phyloP scores from a whole-genome alignment of 176 grass and related monocot genomes.

The Coix lacrymajobi region DNA sequence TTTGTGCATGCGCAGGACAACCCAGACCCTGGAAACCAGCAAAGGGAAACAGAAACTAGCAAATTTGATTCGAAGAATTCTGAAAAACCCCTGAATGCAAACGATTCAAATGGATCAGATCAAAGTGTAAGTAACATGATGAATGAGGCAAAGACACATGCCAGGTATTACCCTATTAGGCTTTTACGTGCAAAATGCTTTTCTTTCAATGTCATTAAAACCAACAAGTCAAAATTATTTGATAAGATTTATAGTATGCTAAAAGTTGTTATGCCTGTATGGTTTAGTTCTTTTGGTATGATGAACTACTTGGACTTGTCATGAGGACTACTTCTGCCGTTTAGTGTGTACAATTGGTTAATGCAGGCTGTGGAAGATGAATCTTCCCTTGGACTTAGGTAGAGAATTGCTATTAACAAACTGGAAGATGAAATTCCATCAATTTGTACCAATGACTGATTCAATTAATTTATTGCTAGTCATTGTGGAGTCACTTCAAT shows the following conservation, averaged over 20 bases:
- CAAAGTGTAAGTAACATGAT: constrained; percentile 22
- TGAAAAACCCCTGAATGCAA: constrained; percentile 17
- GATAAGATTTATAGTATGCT: background rate
- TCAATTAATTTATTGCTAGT: background rate
- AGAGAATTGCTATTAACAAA: background rate
- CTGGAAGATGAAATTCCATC: background rate
- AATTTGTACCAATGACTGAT: background rate
- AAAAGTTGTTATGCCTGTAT: background rate
- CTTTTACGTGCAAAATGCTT: background rate
- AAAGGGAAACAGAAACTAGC: constrained; percentile 13
- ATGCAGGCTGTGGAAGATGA: no score
- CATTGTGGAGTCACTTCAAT: background rate
- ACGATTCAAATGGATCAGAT: constrained; percentile 19
- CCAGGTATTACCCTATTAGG: constrained; percentile 46
- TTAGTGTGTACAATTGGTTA: no score
- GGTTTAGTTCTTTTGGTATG: constrained; percentile 9
- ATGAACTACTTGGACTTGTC: background rate
- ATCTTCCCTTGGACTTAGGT: background rate
- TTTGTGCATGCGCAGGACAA: constrained; percentile 26
- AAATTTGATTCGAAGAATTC: constrained; percentile 12
- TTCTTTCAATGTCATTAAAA: background rate
- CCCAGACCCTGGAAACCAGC: constrained; percentile 21
- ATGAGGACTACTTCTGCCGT: background rate
- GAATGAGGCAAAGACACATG: constrained; percentile 18
- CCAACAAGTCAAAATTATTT: background rate